Evolutionary conservation across 2,329 filamentous ascomycete species (phyloP), one percentile per base, ranked within the genome.

Genomic region (Arthrobotrys entomopaga): DNA sequence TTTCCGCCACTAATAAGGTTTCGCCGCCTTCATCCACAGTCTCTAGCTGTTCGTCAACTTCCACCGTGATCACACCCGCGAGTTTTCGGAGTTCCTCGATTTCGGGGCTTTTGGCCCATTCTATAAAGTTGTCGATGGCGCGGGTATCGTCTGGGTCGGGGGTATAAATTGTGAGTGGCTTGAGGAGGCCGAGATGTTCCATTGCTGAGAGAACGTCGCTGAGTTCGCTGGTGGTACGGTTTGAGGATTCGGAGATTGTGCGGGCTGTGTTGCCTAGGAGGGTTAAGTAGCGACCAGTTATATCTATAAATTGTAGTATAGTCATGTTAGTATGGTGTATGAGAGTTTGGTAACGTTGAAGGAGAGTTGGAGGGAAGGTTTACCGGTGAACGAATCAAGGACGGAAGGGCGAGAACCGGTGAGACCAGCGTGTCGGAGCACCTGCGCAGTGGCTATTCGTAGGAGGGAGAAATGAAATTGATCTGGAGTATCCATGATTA

Each of bases 401-500:
- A 79, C 78, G 13, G 76, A 77, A 10, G 78, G 78, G 53, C 77
- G 78, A 29, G 77, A 76, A 20, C 77, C 77, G 29, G 78, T 77
- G 19, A 79, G 65, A n/a, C 78, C 78, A 15, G 78, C 77, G 19
- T 78, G 75, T 40, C 78, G 77, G 24, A 79, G 78, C 26, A 76
- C 75, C 58, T 79, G 78, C 4, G 77, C 77, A 11, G 78, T 78
- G 4, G 76, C 71, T 20, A 79, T 76, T 38, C 78, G 76, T 11
- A 79, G 64, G 11, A 79, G 73, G 22, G 77, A 72, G 52, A 79
- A 79, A 73, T 77, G 78, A 59, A 79, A 70, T 38, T 75, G 63
- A 48, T 79, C 78, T 43, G 76, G 69, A 38, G 78, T 76, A 22
- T 76, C 77, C 78, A 79, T 67, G 52, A 50, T 8, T 34, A 10